These are phyloP conservation scores for Nymphaea colorata DNA, from an alignment of 164 flowering plant species.

Conservation along the genomic window DNA sequence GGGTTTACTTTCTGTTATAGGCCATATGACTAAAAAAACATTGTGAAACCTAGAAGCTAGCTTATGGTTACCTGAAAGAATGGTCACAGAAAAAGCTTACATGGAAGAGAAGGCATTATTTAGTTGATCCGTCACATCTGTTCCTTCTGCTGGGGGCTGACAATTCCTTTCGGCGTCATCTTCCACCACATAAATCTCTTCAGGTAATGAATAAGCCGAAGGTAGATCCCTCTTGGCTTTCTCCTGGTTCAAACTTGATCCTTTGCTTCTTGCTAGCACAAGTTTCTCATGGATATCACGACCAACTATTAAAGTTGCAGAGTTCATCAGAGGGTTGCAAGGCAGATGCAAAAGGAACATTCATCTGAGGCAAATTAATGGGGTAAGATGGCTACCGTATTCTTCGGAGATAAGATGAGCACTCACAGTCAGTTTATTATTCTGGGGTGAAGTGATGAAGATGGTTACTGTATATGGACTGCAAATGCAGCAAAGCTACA, in stretches of 20 bases:
- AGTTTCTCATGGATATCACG: conserved; percentile 62
- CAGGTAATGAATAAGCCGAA: conserved; percentile 18
- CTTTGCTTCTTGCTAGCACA: conserved; percentile 19
- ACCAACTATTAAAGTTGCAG: conserved; percentile 50
- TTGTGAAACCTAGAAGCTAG: too few relatives aligned
- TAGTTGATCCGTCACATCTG: conserved; percentile 9
- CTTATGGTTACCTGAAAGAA: too few relatives aligned
- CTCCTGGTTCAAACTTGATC: conserved; percentile 13
- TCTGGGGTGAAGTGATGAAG: conserved; percentile 36
- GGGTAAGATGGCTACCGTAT: conserved; percentile 31
- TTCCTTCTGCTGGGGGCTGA: conserved; percentile 17
- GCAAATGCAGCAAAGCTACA: conserved; percentile 11
- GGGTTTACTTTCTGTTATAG: too few relatives aligned
- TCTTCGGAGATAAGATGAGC: conserved; percentile 83
- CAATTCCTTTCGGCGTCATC: conserved; percentile 22
- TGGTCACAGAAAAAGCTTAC: conserved; percentile 22
- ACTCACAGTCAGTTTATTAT: conserved; percentile 63
- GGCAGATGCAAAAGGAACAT: not conserved
- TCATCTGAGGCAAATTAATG: not conserved
- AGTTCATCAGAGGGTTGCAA: not conserved
- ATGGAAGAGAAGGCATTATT: conserved; percentile 20
- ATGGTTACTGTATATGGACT: conserved; percentile 72
- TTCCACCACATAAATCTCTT: conserved; percentile 35
- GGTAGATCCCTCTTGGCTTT: conserved; percentile 14
- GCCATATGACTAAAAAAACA: too few relatives aligned